Evolutionary conservation across 2,329 filamentous ascomycete species (phyloP), one percentile per base, ranked within the genome.

Genomic region (Cadophora sp.): DNA sequence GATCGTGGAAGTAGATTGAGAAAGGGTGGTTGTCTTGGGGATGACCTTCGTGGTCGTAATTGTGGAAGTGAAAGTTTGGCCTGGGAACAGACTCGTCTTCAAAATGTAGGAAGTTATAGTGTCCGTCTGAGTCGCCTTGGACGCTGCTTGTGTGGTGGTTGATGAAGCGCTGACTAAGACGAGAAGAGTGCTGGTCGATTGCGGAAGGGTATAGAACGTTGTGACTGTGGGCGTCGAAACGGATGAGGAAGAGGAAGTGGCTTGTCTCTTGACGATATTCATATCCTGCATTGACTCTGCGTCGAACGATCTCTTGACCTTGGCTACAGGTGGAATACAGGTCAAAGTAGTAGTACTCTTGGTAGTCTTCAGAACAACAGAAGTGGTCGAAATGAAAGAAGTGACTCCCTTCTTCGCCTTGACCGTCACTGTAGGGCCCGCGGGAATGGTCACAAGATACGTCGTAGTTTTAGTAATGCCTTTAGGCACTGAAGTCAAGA

Each of bases 11-110:
- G 66, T 68, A 4, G 59, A 59, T n/a, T 33, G 33, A 16, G 66
- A 59, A 3, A 68, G 30, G 14, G 62, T 66, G 7, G 63, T 66
- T 14, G 66, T 66, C 39, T 68, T 66, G 4, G 63, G 33, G n/a
- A 68, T 27, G n/a, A 64, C 48, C 27, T 53, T 56, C 8, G 64
- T 68, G 30, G 50, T 51, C 1, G 18, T 9, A 18, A 66, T 61
- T 14, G 59, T 64, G 5, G 66, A 59, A 1, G 59, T 43, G 36
- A 63, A 61, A 1, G 63, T 68, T 36, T 65, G 63, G 8, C 66
- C 66, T 2, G 63, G 50, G 27, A 68, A 16, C n/a, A 64, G 11
- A 18, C 39, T 47, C 3, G 66, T 48, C 24, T 64, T 63, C 30
- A 53, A 22, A 24, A 63, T 55, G n/a, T 64, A 68, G 3, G 63